A percentile compares a stretch with the other conserved stretches of the same genome.
Evolutionary conservation across 768 basidiomycete genomes (phyloP).

Genomic region (Serendipita vermifera): DNA sequence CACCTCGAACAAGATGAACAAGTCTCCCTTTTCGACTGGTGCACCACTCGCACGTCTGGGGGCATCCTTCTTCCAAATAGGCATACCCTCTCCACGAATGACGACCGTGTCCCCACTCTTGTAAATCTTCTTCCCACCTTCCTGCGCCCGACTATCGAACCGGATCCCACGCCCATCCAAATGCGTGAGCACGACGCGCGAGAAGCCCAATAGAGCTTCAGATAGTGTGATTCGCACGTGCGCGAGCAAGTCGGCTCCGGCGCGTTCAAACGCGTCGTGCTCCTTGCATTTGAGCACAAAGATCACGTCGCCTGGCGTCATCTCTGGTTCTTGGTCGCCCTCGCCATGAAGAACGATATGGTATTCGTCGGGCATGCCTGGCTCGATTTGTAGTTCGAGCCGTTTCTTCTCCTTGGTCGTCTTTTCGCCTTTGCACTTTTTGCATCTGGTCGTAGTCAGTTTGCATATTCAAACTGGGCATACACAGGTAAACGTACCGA

Average conservation of each 20-base stretch:
- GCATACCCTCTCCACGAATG: slow-evolving; percentile 83
- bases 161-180: slow-evolving; percentile 87
- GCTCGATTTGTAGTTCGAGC: slow-evolving; percentile 75
- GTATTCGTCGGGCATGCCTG: slow-evolving; percentile 73
- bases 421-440: slow-evolving; percentile 85
- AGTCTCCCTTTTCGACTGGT: slow-evolving; percentile 65
- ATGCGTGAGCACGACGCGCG: slow-evolving; percentile 78
- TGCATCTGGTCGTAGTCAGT: slow-evolving; percentile 47
- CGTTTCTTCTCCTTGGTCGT: slow-evolving; percentile 79
- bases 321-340: slow-evolving; percentile 83
- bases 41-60: slow-evolving; percentile 76
- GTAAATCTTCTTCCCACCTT: slow-evolving; percentile 44
- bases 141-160: slow-evolving; percentile 53
- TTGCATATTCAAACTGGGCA: slow-evolving; percentile 5
- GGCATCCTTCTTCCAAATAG: slow-evolving; percentile 48
- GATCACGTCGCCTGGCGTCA: slow-evolving; percentile 82
- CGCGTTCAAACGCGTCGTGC: slow-evolving; percentile 74
- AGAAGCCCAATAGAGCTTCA: slow-evolving; percentile 92
- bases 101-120: slow-evolving; percentile 61
- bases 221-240: slow-evolving; percentile 79
- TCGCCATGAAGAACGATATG: slow-evolving; percentile 82
- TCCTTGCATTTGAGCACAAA: slow-evolving; percentile 57
- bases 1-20: slow-evolving; percentile 69
- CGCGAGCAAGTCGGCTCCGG: slow-evolving; percentile 67
- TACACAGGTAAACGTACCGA: slow-evolving; percentile 33